Evolutionary conservation across 768 basidiomycete species (phyloP).

Genomic region (Glaciozyma martinii): DNA sequence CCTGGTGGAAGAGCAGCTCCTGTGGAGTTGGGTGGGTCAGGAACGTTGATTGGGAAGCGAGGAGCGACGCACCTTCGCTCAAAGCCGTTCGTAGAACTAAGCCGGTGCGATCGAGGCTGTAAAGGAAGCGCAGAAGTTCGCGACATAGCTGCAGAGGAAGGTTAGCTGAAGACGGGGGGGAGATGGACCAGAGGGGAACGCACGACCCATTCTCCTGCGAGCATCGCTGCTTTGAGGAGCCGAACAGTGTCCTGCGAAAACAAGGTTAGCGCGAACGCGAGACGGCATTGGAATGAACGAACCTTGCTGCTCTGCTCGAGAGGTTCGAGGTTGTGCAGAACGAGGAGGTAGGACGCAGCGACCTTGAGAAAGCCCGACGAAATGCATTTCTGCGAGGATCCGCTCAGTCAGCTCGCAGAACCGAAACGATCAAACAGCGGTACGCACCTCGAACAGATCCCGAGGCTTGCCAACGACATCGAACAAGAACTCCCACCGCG

Average conservation of each 20-base stretch:
- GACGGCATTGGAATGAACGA: not conserved
- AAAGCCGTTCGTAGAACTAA: conserved; percentile 30
- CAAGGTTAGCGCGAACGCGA: conserved; percentile 27
- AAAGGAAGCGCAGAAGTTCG: conserved; percentile 83
- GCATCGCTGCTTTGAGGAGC: conserved; percentile 65
- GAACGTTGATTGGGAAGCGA: not conserved
- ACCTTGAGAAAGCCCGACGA: conserved; percentile 65
- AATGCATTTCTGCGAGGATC: conserved; percentile 56
- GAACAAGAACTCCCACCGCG: conserved; percentile 80
- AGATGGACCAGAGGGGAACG: not conserved
- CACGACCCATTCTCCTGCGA: conserved; percentile 64
- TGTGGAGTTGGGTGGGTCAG: not conserved
- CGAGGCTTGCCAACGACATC: conserved; percentile 84
- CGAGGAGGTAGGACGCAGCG: conserved; percentile 83
- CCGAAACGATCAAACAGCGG: not conserved
- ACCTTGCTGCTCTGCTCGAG: conserved; percentile 60
- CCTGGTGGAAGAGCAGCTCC: not conserved
- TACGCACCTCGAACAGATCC: conserved; percentile 73
- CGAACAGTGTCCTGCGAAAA: conserved; percentile 57
- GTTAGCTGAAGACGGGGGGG: not conserved
- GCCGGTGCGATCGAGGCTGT: conserved; percentile 83
- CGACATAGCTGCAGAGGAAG: conserved; percentile 56
- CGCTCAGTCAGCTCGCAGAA: not conserved
- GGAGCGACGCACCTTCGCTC: conserved; percentile 15
- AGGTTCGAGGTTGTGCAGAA: conserved; percentile 86